A percentile compares a stretch with the other conserved stretches of the same genome.
Conservation (phyloP, 139 green algal genomes). For the Marvania coccoides region DNA sequence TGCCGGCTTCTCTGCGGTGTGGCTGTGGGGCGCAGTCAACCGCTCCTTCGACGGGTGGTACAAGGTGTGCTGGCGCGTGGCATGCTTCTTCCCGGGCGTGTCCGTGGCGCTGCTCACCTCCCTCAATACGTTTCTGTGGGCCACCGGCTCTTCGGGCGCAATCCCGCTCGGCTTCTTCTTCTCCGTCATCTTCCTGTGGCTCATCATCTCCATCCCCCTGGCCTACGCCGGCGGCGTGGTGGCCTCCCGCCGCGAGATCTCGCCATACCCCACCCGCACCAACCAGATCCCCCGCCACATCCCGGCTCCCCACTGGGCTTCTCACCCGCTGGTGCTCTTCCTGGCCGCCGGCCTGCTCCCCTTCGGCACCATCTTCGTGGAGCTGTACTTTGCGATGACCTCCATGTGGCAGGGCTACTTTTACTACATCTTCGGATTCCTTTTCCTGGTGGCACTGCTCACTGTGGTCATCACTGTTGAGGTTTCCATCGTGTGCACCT, state of each 20-base stretch:
- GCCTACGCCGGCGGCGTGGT: slow-evolving; percentile 36
- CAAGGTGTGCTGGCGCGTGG: slow-evolving; percentile 40
- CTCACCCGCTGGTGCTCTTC: slow-evolving; percentile 73
- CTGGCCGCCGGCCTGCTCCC: slow-evolving; percentile 82
- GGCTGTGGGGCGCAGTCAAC: slow-evolving; percentile 78
- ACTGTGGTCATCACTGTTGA: slow-evolving; percentile 81
- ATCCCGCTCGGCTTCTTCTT: slow-evolving; percentile 86
- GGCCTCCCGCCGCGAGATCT: slow-evolving; percentile 38
- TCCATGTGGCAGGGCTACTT: slow-evolving; percentile 90
- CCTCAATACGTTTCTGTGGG: slow-evolving; percentile 76
- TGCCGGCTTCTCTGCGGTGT: slow-evolving; percentile 62
- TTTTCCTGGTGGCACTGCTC: slow-evolving; percentile 77
- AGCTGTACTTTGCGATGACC: slow-evolving; percentile 96
- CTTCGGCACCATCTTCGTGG: slow-evolving; percentile 94
- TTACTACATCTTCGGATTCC: slow-evolving; percentile 93
- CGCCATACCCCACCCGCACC: slow-evolving; percentile 54
- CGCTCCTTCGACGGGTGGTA: slow-evolving; percentile 62
- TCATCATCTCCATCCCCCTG: slow-evolving; percentile 25
- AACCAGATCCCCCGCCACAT: slow-evolving; percentile 98
- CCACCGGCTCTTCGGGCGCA: slow-evolving; percentile 70
- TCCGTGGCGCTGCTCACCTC: slow-evolving; percentile 62
- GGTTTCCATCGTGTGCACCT: slow-evolving; percentile 77
- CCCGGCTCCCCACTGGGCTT: slow-evolving; percentile 63
- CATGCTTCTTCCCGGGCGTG: slow-evolving; percentile 81
- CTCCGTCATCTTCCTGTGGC: slow-evolving; percentile 77